Evolutionary conservation across 768 basidiomycete species (phyloP), one percentile per base, ranked within the genome.

Genomic region (Candolleomyces efflorescens): DNA sequence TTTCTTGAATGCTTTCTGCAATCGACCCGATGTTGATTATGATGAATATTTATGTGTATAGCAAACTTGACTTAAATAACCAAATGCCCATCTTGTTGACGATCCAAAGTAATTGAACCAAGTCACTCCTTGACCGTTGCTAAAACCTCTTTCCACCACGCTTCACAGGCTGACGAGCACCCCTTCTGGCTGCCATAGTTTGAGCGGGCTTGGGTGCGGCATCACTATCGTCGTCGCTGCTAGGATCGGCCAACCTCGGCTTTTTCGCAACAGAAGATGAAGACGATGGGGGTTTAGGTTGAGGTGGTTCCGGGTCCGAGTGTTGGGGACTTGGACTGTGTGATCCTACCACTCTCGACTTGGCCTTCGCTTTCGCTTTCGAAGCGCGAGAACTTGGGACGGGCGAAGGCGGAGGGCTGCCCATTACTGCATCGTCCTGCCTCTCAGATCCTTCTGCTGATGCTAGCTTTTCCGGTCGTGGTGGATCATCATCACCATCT

Each of bases 81-180:
- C 17, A 5, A 32, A 32, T 32, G 32, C 11, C 10, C 41, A 43
- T 43, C 5, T 5, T 17, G 17, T 20, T 17, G 6, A 43, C 41
- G 41, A 11, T 20, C 5, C 13, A 18, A 43, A 43, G 12, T 15
- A 43, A 18, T 15, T 18, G 41, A 13, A 43, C 9, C 6, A 12
- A 43, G 15, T 1, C 18, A 4, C 12, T 11, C 12, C 18, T 46
- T 45, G 20, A 49, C 5, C 11, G 17, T 78, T n/a, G n/a, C n/a
- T 77, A 90, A 75, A 89, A 92, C 60, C 86, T 81, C 68, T 83
- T 88, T 27, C 85, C 87, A 37, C 86, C 86, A 62, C 89, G 82
- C 71, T 85, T 90, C 60, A 91, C 75, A 4, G 90, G 90, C 63
- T 92, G 89, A 63, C 83, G 81, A 45, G 84, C 77, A 41, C 84